Conservation (phyloP, 768 basidiomycete genomes). For the Boletus rex-veris region DNA sequence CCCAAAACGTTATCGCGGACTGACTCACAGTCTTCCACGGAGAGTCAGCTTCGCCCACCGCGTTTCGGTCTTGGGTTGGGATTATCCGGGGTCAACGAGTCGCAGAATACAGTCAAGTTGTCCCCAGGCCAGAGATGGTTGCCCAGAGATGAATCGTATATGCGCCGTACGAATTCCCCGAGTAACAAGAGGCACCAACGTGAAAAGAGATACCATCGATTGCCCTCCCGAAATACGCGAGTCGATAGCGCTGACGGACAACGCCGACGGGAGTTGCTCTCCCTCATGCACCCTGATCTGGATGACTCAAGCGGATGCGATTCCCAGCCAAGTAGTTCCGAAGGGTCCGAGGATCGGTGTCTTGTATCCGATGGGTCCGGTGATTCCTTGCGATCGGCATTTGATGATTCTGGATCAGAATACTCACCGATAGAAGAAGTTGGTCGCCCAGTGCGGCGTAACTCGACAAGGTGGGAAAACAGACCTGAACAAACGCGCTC, state of each 20-base stretch:
- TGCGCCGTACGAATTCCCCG: conserved; percentile 5
- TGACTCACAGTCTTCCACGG: conserved; percentile 21
- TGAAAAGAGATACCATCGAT: conserved; percentile 14
- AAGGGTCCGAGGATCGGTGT: conserved; percentile 9
- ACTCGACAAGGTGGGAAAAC: conserved; percentile 1
- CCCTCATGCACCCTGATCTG: background rate
- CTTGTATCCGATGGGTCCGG: conserved; percentile 18
- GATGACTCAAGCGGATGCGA: conserved; percentile 18
- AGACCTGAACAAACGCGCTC: conserved; percentile 9
- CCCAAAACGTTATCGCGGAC: conserved; percentile 14
- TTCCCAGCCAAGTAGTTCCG: conserved; percentile 17
- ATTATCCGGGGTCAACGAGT: conserved; percentile 12
- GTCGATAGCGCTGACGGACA: conserved; percentile 9
- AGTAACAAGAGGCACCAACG: conserved; percentile 8
- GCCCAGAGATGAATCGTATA: background rate
- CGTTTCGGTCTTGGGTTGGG: conserved; percentile 32
- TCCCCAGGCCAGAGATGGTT: conserved; percentile 15
- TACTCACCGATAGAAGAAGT: conserved; percentile 29
- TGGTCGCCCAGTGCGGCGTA: background rate
- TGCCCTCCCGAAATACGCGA: conserved; percentile 1
- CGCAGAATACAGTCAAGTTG: conserved; percentile 8
- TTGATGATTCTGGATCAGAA: conserved; percentile 31
- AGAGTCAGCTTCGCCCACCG: conserved; percentile 20
- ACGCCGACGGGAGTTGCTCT: conserved; percentile 20
- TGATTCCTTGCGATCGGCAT: conserved; percentile 19